phyloP scores from a whole-genome alignment of 139 green algal genomes.

The Astrephomene gubernaculifera region DNA sequence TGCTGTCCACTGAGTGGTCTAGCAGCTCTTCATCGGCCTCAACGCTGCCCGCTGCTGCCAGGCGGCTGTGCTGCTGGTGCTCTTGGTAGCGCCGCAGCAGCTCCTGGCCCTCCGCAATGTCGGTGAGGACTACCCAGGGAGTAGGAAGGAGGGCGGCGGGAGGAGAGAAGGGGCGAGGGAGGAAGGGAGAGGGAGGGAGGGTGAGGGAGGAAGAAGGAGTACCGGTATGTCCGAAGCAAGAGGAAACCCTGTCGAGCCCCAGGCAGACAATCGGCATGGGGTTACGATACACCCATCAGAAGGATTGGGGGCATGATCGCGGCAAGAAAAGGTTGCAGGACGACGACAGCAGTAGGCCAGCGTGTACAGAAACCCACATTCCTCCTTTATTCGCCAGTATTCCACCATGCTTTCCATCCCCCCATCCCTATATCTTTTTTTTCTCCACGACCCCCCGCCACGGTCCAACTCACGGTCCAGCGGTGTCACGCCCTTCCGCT shows the following conservation, averaged over 20 bases:
- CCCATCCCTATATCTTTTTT: background rate
- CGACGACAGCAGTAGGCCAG: background rate
- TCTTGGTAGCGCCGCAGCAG: background rate
- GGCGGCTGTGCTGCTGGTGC: background rate
- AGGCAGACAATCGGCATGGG: too few relatives aligned
- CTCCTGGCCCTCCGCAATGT: constrained; percentile 1
- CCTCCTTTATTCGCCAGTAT: background rate
- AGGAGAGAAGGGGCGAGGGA: too few relatives aligned
- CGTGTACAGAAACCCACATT: background rate
- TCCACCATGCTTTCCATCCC: background rate
- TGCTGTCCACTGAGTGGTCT: background rate
- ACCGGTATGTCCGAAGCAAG: background rate
- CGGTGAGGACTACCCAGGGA: constrained; percentile 13
- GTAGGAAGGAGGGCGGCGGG: background rate
- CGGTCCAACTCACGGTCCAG: constrained; percentile 27
- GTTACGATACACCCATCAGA: background rate
- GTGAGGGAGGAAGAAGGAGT: background rate
- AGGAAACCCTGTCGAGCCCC: background rate
- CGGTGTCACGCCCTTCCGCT: background rate
- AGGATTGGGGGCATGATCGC: too few relatives aligned
- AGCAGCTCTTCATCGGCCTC: background rate
- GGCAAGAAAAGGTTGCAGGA: background rate
- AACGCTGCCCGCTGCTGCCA: background rate
- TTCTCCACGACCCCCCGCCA: background rate
- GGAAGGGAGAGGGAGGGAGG: background rate